Conservation (phyloP, 768 basidiomycete genomes). For the Suillus placidus region DNA sequence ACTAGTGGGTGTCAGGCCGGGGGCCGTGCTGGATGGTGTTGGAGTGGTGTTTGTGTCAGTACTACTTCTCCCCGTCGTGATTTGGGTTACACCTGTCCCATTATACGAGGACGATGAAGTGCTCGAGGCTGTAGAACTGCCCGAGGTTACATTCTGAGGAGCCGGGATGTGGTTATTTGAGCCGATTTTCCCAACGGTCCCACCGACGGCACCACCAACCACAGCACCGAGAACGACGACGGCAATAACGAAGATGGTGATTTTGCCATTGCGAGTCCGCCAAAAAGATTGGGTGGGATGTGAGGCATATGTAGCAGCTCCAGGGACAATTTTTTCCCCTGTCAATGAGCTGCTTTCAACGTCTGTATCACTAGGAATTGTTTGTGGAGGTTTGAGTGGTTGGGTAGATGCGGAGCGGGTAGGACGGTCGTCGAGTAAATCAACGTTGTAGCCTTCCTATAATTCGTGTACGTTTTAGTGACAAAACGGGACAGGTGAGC, state of each 20-base stretch:
- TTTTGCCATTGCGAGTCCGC: constrained; percentile 47
- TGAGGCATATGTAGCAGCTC: background rate
- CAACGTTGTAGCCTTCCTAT: constrained; percentile 59
- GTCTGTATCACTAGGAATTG: constrained; percentile 7
- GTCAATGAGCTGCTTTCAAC: constrained; percentile 16
- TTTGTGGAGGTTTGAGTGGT: constrained; percentile 20
- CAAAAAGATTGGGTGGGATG: constrained; percentile 44
- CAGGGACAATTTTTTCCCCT: constrained; percentile 17
- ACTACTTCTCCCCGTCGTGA: too few species aligned
- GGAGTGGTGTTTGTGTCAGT: too few species aligned
- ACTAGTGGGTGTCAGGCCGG: too few species aligned
- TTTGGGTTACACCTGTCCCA: background rate
- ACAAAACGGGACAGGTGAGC: constrained; percentile 2
- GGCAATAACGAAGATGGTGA: constrained; percentile 39
- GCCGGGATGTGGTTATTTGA: background rate
- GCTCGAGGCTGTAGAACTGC: background rate
- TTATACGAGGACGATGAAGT: background rate
- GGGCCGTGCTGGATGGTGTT: too few species aligned
- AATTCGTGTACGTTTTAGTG: background rate
- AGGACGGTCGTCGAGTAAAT: constrained; percentile 39
- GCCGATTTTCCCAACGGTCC: constrained; percentile 37
- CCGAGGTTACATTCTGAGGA: background rate
- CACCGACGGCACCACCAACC: constrained; percentile 64
- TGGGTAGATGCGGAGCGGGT: constrained; percentile 23
- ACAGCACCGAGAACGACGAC: constrained; percentile 52